Percentiles rank a stretch among this genome's conserved stretches.
phyloP scores from a whole-genome alignment of 2,329 filamentous ascomycete genomes.

The Colletotrichum shisoi region DNA sequence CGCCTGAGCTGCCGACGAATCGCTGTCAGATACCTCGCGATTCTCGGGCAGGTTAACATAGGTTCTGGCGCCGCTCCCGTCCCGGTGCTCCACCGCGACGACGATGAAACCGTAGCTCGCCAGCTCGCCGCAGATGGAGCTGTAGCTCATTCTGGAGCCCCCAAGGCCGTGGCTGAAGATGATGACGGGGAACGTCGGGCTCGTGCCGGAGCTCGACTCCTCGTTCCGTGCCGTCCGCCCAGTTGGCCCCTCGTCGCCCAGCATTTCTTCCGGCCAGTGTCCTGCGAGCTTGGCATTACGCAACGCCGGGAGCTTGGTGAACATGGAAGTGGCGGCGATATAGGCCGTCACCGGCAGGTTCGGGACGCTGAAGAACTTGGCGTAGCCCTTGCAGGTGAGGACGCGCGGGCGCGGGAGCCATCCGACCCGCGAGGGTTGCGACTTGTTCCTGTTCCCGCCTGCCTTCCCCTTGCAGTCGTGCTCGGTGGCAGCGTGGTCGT shows the following conservation, averaged over 20 bases:
- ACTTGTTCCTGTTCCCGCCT: slow-evolving; percentile 44
- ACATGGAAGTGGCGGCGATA: slow-evolving; percentile 66
- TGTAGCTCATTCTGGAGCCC: slow-evolving; percentile 69
- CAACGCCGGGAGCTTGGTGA: slow-evolving; percentile 70
- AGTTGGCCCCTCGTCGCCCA: slow-evolving; percentile 47
- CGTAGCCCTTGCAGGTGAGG: slow-evolving; percentile 66
- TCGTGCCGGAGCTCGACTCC: slow-evolving; percentile 41
- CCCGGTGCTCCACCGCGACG: slow-evolving; percentile 69
- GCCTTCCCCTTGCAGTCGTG: neutral
- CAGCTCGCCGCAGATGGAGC: slow-evolving; percentile 69
- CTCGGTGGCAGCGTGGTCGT: slow-evolving; percentile 39
- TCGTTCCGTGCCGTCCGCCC: slow-evolving; percentile 47
- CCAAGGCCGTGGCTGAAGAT: slow-evolving; percentile 73
- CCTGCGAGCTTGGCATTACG: slow-evolving; percentile 66
- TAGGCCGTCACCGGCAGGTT: slow-evolving; percentile 59
- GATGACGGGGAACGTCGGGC: slow-evolving; percentile 66
- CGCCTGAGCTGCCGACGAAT: slow-evolving; percentile 44
- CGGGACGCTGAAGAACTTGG: slow-evolving; percentile 65
- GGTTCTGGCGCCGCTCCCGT: slow-evolving; percentile 68
- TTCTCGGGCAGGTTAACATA: slow-evolving; percentile 64
- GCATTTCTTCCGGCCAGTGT: slow-evolving; percentile 59
- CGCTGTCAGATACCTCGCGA: slow-evolving; percentile 47
- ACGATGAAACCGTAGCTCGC: slow-evolving; percentile 72
- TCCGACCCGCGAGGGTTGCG: slow-evolving; percentile 61
- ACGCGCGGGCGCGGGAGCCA: slow-evolving; percentile 69